Conservation (phyloP, 1,284 basidiomycete species). For the Pseudozyma sp. region DNA sequence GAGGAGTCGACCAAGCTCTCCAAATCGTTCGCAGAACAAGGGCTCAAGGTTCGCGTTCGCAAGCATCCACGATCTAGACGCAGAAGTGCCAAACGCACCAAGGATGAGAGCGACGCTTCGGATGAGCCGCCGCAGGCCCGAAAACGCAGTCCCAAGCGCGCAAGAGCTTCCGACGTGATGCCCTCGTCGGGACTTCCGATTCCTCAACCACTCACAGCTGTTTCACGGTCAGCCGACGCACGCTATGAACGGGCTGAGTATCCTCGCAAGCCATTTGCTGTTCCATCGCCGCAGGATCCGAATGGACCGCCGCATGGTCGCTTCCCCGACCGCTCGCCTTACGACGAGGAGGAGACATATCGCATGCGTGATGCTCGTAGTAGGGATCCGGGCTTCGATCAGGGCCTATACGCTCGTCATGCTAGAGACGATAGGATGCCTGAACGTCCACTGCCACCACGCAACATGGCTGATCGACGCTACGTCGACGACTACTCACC, state of each 20-base stretch:
- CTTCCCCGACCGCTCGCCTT: background rate
- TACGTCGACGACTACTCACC: constrained; percentile 17
- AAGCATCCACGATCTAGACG: constrained; percentile 58
- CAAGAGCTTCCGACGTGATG: constrained; percentile 25
- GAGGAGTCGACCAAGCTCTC: constrained; percentile 63
- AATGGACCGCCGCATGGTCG: background rate
- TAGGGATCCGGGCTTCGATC: constrained; percentile 19
- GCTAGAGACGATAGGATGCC: constrained; percentile 10
- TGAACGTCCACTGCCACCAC: constrained; percentile 6
- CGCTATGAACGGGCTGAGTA: constrained; percentile 23
- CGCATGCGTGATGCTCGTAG: constrained; percentile 14
- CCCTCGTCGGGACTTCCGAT: constrained; percentile 28
- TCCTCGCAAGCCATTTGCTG: constrained; percentile 14
- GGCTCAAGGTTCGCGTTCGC: constrained; percentile 66
- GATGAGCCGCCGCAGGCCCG: constrained; percentile 17
- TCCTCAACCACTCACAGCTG: constrained; percentile 11
- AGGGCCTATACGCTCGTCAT: constrained; percentile 14
- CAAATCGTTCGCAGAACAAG: constrained; percentile 63
- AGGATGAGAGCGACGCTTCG: constrained; percentile 48
- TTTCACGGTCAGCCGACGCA: constrained; percentile 23
- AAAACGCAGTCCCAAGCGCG: constrained; percentile 38
- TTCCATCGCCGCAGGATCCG: constrained; percentile 8
- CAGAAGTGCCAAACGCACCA: constrained; percentile 37
- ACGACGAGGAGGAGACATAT: constrained; percentile 29
- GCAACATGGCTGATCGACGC: constrained; percentile 10